Base-by-base conservation (phyloP, 1,284 basidiomycete species). In the Cronartium ribicola region DNA sequence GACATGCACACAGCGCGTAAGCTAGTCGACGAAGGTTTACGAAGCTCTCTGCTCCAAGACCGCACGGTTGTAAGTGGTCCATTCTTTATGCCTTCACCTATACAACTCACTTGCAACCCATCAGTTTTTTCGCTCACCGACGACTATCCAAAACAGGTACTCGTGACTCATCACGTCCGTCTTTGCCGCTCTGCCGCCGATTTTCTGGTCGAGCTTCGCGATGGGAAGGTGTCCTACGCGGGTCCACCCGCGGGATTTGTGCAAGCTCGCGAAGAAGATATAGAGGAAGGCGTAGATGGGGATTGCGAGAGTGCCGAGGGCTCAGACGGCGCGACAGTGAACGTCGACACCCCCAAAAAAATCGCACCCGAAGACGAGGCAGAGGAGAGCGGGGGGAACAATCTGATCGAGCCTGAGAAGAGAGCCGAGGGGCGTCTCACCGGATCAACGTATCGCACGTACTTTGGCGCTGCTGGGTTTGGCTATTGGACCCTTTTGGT, bases 341-440 rank as follows among this genome's bases (percentile, higher is more conserved):
- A 51, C 48, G 11, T 20, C 5, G 22, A 14, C 48, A n/a, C 48
- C 5, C 48, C 11, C 17, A 51, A 51, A 51, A 51, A 51, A 51
- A 14, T 51, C 0, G 11, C 48, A 0, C 48, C 48, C 17, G 48
- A 51, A 51, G 48, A 20, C 48, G 48, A 51, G 22, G 22, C 48
- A n/a, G 29, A 2, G 17, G 70, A 60, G 36, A 62, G 48, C 65
- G 22, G 59, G 62, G 48, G 48, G 5, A 87, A 87, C 3, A 88
- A 87, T 78, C 81, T 89, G 14, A 82, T 89, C 41, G 87, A 88
- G 69, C 85, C 83, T 8, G 88, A 89, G 79, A 83, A 84, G 43
- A 84, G 87, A 17, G 87, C 87, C 17, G 87, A 89, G 81, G 88
- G 88, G 4, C 83, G 86, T 29, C 87, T 89, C 3, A 85, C 87